phyloP scores from a whole-genome alignment of 208 protist genomes.

The Vickermania ingenoplastis region DNA sequence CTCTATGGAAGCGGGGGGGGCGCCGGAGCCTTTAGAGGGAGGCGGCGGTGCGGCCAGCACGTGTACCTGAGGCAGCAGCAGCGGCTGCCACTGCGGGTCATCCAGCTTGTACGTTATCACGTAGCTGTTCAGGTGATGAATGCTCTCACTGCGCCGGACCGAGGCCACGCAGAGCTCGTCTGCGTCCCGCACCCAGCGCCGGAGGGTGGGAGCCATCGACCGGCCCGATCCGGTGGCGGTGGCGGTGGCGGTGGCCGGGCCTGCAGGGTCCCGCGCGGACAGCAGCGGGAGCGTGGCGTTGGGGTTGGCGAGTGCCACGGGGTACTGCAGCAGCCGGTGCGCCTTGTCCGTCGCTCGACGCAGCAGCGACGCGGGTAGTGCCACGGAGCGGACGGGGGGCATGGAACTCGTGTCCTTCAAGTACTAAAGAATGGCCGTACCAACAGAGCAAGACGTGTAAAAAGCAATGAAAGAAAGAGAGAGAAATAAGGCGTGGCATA shows the following conservation, averaged over 20 bases:
- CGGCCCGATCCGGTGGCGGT: background rate
- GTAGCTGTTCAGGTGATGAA: conserved; percentile 74
- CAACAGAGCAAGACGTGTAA: too few relatives aligned
- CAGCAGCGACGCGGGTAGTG: too few relatives aligned
- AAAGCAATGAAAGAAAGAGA: too few relatives aligned
- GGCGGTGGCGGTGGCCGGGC: background rate
- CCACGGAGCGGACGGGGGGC: too few relatives aligned
- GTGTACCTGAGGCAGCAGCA: conserved; percentile 68
- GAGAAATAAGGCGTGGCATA: too few relatives aligned
- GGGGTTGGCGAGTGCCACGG: conserved; percentile 59
- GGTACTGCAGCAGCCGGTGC: conserved; percentile 54
- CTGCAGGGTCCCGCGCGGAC: background rate
- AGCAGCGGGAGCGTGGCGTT: conserved; percentile 44
- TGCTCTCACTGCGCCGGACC: conserved; percentile 62
- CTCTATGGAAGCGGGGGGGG: conserved; percentile 1
- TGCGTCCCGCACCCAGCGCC: conserved; percentile 76
- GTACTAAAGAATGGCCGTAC: too few relatives aligned
- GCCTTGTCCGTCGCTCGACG: too few relatives aligned
- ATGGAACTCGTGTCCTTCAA: too few relatives aligned
- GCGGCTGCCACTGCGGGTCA: conserved; percentile 70
- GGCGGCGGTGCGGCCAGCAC: conserved; percentile 12
- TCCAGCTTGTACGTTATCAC: conserved; percentile 83
- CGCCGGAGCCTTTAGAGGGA: conserved; percentile 3
- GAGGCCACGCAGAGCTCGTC: conserved; percentile 76
- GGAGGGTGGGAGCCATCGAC: conserved; percentile 5